Conservation (phyloP, 2,329 filamentous ascomycete species). For the Alternaria sp. region DNA sequence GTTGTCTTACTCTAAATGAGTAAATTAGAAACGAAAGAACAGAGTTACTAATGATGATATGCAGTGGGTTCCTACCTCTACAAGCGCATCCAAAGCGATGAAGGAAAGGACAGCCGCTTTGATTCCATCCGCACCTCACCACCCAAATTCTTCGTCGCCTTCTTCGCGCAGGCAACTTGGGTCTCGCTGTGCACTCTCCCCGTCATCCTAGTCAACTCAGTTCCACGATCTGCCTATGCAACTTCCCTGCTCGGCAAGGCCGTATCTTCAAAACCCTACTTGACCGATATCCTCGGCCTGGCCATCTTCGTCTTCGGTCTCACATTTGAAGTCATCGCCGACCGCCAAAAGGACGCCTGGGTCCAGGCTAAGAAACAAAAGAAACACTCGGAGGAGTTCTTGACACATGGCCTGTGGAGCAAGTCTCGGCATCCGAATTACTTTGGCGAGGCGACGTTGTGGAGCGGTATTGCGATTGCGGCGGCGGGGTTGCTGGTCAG, state of each 20-base stretch:
- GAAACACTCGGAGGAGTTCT: constrained; percentile 71
- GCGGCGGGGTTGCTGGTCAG: constrained; percentile 65
- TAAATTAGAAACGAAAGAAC: no score
- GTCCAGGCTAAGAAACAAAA: constrained; percentile 67
- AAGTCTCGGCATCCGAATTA: constrained; percentile 73
- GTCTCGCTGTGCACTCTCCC: constrained; percentile 72
- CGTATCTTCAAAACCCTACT: constrained; percentile 50
- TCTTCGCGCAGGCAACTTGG: constrained; percentile 71
- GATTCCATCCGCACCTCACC: constrained; percentile 62
- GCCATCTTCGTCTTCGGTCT: constrained; percentile 67
- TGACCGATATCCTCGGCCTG: constrained; percentile 66
- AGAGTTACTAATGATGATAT: neutral
- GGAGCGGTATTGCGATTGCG: constrained; percentile 70
- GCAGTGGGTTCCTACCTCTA: constrained; percentile 72
- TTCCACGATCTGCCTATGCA: constrained; percentile 62
- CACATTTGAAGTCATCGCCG: constrained; percentile 67
- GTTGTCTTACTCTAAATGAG: neutral
- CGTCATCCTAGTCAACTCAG: constrained; percentile 69
- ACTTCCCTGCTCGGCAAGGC: constrained; percentile 55
- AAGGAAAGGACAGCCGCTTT: constrained; percentile 68
- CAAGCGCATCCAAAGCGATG: constrained; percentile 62
- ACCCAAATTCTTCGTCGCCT: constrained; percentile 63
- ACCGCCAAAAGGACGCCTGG: constrained; percentile 71
- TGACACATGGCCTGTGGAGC: constrained; percentile 69
- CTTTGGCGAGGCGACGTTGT: constrained; percentile 74